These are phyloP conservation scores for Nepenthes mirabilis DNA, from an alignment of 148 eudicot genomes.

Conservation along the genomic window DNA sequence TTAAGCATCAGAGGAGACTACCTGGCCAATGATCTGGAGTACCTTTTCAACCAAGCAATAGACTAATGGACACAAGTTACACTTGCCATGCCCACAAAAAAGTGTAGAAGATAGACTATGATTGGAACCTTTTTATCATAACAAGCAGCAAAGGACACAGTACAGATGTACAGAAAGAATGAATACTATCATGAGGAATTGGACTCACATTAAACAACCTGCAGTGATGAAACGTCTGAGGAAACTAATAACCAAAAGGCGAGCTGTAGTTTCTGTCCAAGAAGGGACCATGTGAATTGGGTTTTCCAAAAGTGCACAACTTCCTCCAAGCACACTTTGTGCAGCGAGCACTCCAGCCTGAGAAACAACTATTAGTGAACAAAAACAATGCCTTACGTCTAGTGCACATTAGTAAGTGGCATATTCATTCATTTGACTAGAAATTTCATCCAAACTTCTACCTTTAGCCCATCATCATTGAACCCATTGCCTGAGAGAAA, in stretches of 20 bases:
- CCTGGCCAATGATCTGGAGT: no score
- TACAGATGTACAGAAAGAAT: not conserved
- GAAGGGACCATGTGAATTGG: conserved; percentile 87
- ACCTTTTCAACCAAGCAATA: no score
- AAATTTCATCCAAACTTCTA: conserved; percentile 12
- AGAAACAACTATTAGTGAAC: not conserved
- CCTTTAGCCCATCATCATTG: conserved; percentile 97
- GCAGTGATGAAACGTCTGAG: conserved; percentile 44
- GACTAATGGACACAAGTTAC: no score
- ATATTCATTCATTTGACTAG: not conserved
- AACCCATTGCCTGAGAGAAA: conserved; percentile 76
- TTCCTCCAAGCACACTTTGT: conserved; percentile 38
- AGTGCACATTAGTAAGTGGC: not conserved
- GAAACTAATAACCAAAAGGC: conserved; percentile 60
- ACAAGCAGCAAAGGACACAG: not conserved
- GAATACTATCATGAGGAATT: not conserved
- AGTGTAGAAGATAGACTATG: no score
- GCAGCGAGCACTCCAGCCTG: conserved; percentile 84
- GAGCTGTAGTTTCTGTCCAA: conserved; percentile 57
- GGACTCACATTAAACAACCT: conserved; percentile 74
- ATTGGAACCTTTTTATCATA: not conserved
- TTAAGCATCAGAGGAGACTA: no score
- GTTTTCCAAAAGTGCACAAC: conserved; percentile 30
- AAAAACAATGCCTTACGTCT: not conserved
- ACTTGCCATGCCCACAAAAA: no score